These are phyloP conservation scores for Odontarrhena argentea DNA, from an alignment of 345 rosid species.

Conservation along the genomic window DNA sequence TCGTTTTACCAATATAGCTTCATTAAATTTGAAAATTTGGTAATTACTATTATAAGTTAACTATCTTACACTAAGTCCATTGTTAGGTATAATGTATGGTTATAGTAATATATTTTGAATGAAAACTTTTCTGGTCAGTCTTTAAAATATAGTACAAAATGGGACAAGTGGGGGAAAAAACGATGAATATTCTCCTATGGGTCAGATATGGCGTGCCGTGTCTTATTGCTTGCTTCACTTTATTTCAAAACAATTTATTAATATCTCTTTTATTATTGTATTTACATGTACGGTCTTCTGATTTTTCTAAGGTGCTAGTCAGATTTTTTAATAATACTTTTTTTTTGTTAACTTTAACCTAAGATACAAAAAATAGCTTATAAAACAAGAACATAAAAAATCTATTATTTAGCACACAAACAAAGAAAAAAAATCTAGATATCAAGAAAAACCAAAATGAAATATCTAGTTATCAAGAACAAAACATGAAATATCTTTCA, in stretches of 20 bases:
- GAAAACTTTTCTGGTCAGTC: not conserved
- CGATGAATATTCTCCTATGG: conserved; percentile 14
- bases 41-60: not conserved
- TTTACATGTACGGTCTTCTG: not conserved
- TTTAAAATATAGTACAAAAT: no score
- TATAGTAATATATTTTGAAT: not conserved
- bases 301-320: not conserved
- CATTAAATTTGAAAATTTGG: not conserved
- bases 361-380: not conserved
- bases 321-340: not conserved
- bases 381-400: not conserved
- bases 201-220: conserved; percentile 42
- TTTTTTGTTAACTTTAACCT: not conserved
- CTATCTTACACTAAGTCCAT: not conserved
- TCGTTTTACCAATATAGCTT: not conserved
- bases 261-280: not conserved
- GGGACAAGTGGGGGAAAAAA: not conserved
- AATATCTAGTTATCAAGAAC: no score
- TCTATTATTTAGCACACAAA: not conserved
- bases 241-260: conserved; percentile 10
- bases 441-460: no score
- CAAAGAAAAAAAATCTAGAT: no score
- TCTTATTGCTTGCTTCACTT: conserved; percentile 21
- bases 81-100: not conserved
- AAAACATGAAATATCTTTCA: no score